Base-by-base conservation (phyloP, 306 rosid species). In the Albizia julibrissin region DNA sequence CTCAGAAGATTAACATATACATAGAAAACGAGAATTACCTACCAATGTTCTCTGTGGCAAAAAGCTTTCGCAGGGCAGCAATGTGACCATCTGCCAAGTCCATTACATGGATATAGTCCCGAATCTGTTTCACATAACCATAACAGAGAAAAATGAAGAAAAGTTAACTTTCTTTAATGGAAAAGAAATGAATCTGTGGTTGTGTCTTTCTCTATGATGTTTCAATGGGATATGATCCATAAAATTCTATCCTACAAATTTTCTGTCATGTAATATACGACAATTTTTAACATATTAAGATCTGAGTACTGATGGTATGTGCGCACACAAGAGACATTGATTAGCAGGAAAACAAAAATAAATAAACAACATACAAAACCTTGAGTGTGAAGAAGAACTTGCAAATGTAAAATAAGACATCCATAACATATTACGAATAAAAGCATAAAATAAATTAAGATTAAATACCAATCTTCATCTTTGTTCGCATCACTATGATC, bases 31-130 rank as follows among this genome's bases (percentile, higher is more conserved):
- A 31, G 69, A 64, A 64, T 64, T 64, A 64, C 37, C 42, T 79
- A 90, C 95, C 97, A 47, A 88, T 90, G 76, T 89, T 79, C 34
- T 90, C 88, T 0, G 92, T 24, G 2, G 84, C 76, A 71, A 91
- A 90, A 70, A 93, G 94, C 89, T 93, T 93, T 81, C 81, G 75
- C 37, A 91, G 90, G 61, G 97, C 97, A 72, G 97, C 95, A 77
- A 91, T 91, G 84, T 93, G 97, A 22, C 97, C 95, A 68, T 93
- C 94, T 40, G 97, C 97, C 15, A 93, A 79, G 91, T 93, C 97
- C 97, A 91, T 93, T 2, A 93, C 97, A 82, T 93, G 97, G 83
- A 93, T 91, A 79, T 88, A 93, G 83, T 93, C 97, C 52, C 97
- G 88, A 59, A 93, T 82, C 95, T 91, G 87, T 37, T 69, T 82